Base-by-base conservation (phyloP, 2,329 filamentous ascomycete species). In the Bretziella fagacearum region DNA sequence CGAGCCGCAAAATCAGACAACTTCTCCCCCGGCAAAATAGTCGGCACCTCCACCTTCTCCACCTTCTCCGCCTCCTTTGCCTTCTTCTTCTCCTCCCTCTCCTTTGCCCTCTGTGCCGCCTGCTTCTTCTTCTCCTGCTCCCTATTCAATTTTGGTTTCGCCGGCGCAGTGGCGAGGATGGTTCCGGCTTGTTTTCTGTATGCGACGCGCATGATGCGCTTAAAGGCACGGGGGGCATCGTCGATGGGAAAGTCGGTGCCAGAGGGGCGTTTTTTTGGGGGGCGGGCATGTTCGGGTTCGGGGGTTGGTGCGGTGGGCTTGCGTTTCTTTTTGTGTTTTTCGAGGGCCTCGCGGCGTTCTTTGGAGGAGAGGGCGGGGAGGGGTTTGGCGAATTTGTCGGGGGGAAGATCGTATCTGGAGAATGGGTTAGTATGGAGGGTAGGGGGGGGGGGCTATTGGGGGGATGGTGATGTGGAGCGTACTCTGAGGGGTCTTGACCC, bases 201-300 rank as follows among this genome's bases (percentile, higher is more conserved):
- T 33, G 79, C 73, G 54, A 78, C 74, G 27, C 82, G 77, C 82
- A 96, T 91, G 52, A 96, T 65, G 10, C 86, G 78, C 52, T 76
- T 75, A 62, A 98, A 98, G 1, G 82, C 84, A 54, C 84, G 81
- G 0, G 91, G 91, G 1, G 83, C 87, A 63, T 96, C 91, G 59
- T 93, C 79, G 32, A 27, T 22, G n/a, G 72, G 67, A 25, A 60
- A 61, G 44, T 50, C 63, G 59, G 63, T 69, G 58, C 52, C 56
- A 7, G 33, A 15, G 32, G 17, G 32, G 6, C 44, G 44, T 53
- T 48, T 54, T 57, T 65, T 65, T 43, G 58, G 30, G 25, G 23
- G 25, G 22, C 51, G 54, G 39, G 53, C 52, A 25, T 46, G 53
- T 52, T 60, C 56, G 23, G 62, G 55, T 55, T 77, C 64, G 62